Percentiles rank a stretch among this genome's conserved stretches.
Evolutionary conservation across 2,329 filamentous ascomycete species (phyloP).

Genomic region (Penicillium brevicompactum): DNA sequence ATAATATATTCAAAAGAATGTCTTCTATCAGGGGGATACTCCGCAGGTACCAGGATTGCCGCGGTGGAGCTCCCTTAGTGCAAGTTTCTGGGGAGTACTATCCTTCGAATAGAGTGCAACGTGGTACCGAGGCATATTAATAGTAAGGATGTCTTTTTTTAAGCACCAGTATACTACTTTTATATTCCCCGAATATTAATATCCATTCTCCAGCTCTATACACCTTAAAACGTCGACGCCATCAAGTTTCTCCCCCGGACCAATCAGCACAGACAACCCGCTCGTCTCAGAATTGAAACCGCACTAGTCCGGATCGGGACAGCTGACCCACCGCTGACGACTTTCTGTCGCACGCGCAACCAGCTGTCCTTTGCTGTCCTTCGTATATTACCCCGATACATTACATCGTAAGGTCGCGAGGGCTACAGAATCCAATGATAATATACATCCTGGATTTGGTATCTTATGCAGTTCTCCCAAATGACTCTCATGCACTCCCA

Average conservation of each 20-base stretch:
- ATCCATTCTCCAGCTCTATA: not conserved
- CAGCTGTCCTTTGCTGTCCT: not conserved
- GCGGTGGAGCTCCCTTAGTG: constrained; percentile 1
- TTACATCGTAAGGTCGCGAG: too few relatives aligned
- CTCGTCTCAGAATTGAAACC: constrained; percentile 26
- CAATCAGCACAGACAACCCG: constrained; percentile 6
- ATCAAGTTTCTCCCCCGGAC: not conserved
- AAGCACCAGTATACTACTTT: not conserved
- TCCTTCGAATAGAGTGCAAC: not conserved
- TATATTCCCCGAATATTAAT: not conserved
- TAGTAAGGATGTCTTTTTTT: not conserved
- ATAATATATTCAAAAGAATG: constrained; percentile 3
- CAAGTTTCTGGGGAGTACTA: constrained; percentile 1
- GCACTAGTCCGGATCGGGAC: constrained; percentile 14
- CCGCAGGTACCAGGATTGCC: constrained; percentile 12
- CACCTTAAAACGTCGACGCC: not conserved
- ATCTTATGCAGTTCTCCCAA: too few relatives aligned
- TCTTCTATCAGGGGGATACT: constrained; percentile 10
- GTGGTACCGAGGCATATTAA: not conserved
- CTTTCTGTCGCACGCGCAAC: constrained; percentile 1
- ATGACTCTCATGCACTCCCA: too few relatives aligned
- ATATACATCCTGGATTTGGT: too few relatives aligned
- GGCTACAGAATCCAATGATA: too few relatives aligned
- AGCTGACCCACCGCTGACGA: constrained; percentile 23
- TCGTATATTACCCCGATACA: not conserved